Conservation (phyloP, 2,329 filamentous ascomycete species). For the Cladophialophora immunda region DNA sequence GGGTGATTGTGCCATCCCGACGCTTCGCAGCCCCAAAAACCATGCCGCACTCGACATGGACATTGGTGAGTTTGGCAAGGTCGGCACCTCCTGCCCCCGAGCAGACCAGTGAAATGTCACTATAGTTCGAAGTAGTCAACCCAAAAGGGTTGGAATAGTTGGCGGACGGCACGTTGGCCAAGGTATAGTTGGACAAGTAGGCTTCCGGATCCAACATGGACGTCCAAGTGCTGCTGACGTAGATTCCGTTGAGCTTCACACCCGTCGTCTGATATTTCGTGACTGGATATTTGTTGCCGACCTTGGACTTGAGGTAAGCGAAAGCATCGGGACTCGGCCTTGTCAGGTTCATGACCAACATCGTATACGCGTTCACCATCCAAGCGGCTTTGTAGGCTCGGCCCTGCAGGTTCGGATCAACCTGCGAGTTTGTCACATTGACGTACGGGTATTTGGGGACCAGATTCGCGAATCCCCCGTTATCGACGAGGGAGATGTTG, state of each 20-base stretch:
- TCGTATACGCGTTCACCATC: conserved; percentile 52
- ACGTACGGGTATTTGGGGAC: conserved; percentile 47
- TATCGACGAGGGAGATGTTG: conserved; percentile 50
- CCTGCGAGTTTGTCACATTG: conserved; percentile 46
- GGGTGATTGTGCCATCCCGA: conserved; percentile 45
- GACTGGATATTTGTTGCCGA: conserved; percentile 47
- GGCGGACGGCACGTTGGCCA: conserved; percentile 12
- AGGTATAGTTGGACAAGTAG: conserved; percentile 24
- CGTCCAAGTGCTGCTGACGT: conserved; percentile 1
- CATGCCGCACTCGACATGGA: conserved; percentile 51
- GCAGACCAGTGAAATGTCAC: conserved; percentile 43
- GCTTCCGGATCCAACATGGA: conserved; percentile 25
- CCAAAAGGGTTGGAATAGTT: conserved; percentile 47
- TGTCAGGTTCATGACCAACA: conserved; percentile 54
- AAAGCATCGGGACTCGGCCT: conserved; percentile 44
- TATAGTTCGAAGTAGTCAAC: conserved; percentile 43
- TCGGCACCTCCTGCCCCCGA: conserved; percentile 45
- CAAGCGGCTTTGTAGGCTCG: conserved; percentile 57
- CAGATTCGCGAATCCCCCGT: conserved; percentile 55
- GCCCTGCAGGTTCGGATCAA: conserved; percentile 48
- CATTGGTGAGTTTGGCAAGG: conserved; percentile 54
- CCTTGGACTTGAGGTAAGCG: conserved; percentile 49
- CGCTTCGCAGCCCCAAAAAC: conserved; percentile 52
- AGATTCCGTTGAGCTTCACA: conserved; percentile 20
- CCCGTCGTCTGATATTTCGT: conserved; percentile 17